Evolutionary conservation across 106 monocot genomes (phyloP), one percentile per base, ranked within the genome.

Genomic region (Agapanthus africanus): DNA sequence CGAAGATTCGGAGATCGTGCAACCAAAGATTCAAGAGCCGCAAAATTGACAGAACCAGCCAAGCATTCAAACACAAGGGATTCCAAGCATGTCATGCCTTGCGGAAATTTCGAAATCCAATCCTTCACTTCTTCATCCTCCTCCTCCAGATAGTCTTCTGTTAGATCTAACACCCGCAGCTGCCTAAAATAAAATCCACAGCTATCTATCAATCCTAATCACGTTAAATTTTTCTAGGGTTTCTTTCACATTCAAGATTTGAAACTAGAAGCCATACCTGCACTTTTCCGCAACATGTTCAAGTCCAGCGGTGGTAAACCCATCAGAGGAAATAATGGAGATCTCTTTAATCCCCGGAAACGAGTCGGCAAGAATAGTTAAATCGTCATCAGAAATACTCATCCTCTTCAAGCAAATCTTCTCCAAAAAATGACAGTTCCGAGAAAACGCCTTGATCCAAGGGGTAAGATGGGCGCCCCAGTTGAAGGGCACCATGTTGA

Each of bases 91-190:
- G 90, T 94, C 11, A 23, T 61, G 6, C 67, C 71, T 6, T 78
- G 76, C 18, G 94, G 90, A 69, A 94, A 94, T 65, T 37, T 79
- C 0, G 87, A 82, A 32, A 94, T 68, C 94, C 94, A 94, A 54
- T 90, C 87, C 6, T 78, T 77, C n/a, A 31, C 37, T 26, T 77
- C 85, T 0, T 76, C 77, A n/a, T 81, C 81, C 11, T 79, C 81
- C 39, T 85, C 90, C 54, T 90, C 93, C 19, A 87, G 23, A 30
- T 84, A 75, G 60, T 81, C 68, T 74, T 94, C 94, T 10, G 79
- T 78, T 80, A 94, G 84, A 87, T 94, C 90, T 44, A 94, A 71
- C 40, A 82, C 82, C 4, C 84, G 70, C 38, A 94, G 74, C 30
- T 80, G 59, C 82, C 94, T 93, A 67, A 70, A 70, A 15, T n/a